A percentile compares a stretch with the other conserved stretches of the same genome.
Conservation (phyloP, 331 rosid species). For the Prunus yedoensis region DNA sequence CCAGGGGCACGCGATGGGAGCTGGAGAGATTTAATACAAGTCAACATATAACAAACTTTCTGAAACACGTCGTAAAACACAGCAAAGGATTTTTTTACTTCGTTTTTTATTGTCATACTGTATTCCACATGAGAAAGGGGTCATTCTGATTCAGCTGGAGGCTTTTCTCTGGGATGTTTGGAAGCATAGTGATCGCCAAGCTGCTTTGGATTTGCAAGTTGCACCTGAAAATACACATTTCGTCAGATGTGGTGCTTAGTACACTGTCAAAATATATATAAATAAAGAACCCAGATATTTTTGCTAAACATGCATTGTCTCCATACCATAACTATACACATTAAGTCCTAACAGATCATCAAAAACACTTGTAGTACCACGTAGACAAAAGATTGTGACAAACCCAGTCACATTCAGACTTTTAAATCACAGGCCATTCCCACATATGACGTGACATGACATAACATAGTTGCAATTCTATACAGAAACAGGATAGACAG, state of each 20-base stretch:
- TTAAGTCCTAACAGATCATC: neutral
- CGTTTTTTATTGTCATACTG: neutral
- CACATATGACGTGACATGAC: neutral
- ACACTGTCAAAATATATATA: neutral
- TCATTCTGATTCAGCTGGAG: slow-evolving; percentile 65
- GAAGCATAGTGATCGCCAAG: slow-evolving; percentile 75
- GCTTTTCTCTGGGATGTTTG: slow-evolving; percentile 93
- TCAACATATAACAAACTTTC: neutral
- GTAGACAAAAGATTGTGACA: neutral
- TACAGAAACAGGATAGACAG: too few relatives aligned
- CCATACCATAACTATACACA: neutral
- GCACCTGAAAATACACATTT: slow-evolving; percentile 52
- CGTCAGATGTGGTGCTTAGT: neutral
- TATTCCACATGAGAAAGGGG: neutral
- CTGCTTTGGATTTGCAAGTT: slow-evolving; percentile 84
- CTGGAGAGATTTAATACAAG: slow-evolving; percentile 6
- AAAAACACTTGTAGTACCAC: neutral
- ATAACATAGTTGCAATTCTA: too few relatives aligned
- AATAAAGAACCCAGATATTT: neutral
- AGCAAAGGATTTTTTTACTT: slow-evolving; percentile 20
- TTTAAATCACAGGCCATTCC: neutral
- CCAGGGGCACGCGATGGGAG: neutral
- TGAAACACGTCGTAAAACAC: slow-evolving; percentile 16
- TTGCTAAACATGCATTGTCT: neutral
- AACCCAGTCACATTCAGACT: neutral